Evolutionary conservation across 352 stramenopile genomes (phyloP).

Genomic region (Pythium vanterpoolii): DNA sequence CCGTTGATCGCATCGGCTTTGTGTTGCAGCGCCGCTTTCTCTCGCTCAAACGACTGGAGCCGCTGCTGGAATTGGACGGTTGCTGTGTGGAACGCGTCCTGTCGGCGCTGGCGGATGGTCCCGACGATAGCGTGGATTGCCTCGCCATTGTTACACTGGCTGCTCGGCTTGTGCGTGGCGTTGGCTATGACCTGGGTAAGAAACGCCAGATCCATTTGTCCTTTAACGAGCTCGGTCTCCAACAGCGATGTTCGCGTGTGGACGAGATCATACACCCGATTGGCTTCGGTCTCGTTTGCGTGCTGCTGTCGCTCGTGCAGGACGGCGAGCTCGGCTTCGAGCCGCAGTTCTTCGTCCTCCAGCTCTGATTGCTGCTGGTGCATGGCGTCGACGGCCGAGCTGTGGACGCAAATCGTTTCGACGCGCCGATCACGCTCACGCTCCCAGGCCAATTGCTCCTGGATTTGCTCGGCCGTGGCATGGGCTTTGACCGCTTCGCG

Average conservation of each 20-base stretch:
- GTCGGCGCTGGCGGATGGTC: conserved; percentile 34
- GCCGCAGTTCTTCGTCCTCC: conserved; percentile 33
- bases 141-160: background rate
- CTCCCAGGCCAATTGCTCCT: conserved; percentile 32
- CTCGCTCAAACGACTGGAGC: conserved; percentile 36
- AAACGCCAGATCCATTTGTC: conserved; percentile 40
- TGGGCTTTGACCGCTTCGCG: background rate
- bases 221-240: conserved; percentile 45
- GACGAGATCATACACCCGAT: conserved; percentile 38
- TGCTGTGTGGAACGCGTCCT: conserved; percentile 31
- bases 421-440: conserved; percentile 37
- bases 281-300: conserved; percentile 35
- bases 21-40: conserved; percentile 32
- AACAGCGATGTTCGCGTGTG: conserved; percentile 41
- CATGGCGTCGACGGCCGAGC: conserved; percentile 20
- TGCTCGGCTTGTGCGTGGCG: background rate
- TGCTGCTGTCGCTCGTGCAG: conserved; percentile 41
- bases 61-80: conserved; percentile 31
- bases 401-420: conserved; percentile 32
- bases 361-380: conserved; percentile 30
- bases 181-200: conserved; percentile 39
- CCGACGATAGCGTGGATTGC: conserved; percentile 25
- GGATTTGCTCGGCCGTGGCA: conserved; percentile 20
- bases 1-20: conserved; percentile 33
- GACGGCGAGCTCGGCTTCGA: conserved; percentile 47